Evolutionary conservation across 305 asterid genomes (phyloP).

Genomic region (Fraxinus angustifolia): DNA sequence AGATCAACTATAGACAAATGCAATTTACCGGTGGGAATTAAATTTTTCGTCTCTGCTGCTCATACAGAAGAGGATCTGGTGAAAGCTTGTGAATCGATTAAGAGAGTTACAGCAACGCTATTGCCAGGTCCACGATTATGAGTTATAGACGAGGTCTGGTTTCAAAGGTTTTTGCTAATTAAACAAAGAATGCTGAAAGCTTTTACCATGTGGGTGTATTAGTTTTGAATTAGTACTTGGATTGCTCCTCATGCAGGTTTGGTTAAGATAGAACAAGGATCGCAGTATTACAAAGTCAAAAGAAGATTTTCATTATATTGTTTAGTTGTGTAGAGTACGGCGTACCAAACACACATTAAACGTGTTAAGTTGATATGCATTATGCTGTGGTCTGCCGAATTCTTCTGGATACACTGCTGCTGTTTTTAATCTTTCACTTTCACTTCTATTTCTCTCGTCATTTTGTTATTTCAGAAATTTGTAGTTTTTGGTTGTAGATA

Average conservation of each 20-base stretch:
- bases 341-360: not conserved
- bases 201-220: not conserved
- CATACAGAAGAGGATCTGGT: slow-evolving; percentile 61
- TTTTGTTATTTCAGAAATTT: not conserved
- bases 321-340: not conserved
- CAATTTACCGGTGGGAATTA: slow-evolving; percentile 65
- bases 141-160: not conserved
- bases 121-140: slow-evolving; percentile 32
- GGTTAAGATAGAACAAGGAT: slow-evolving; percentile 3
- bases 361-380: not conserved
- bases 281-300: not conserved
- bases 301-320: not conserved
- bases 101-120: slow-evolving; percentile 36
- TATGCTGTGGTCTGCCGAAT: not conserved
- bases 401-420: not conserved
- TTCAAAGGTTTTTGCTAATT: not conserved
- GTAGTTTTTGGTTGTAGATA: not conserved
- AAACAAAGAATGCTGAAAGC: not conserved
- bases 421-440: not conserved
- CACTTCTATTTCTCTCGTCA: not conserved
- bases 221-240: not conserved
- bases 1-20: slow-evolving; percentile 78
- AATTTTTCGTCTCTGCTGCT: slow-evolving; percentile 60
- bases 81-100: slow-evolving; percentile 62
- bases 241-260: not conserved